phyloP scores from a whole-genome alignment of 192 early-diverging fungal genomes.

The Coemansia reversa region DNA sequence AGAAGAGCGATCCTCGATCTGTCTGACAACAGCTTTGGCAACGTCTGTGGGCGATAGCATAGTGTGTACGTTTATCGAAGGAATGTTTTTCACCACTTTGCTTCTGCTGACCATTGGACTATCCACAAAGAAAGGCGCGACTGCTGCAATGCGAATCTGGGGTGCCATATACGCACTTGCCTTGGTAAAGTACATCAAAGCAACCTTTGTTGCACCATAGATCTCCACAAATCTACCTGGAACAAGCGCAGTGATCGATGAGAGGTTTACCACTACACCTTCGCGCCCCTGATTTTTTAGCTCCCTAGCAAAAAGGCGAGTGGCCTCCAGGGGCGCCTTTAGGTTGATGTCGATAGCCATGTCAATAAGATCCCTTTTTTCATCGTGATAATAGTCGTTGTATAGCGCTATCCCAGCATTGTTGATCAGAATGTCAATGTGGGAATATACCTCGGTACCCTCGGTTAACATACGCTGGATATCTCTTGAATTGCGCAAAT shows the following conservation, averaged over 20 bases:
- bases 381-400: slow-evolving; percentile 46
- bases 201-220: slow-evolving; percentile 78
- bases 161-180: slow-evolving; percentile 45
- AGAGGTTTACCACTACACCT: slow-evolving; percentile 72
- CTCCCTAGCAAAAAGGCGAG: slow-evolving; percentile 62
- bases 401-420: slow-evolving; percentile 63
- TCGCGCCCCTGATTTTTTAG: slow-evolving; percentile 50
- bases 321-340: slow-evolving; percentile 71
- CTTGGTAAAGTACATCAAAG: slow-evolving; percentile 62
- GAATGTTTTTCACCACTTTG: slow-evolving; percentile 17
- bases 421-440: slow-evolving; percentile 61
- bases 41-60: slow-evolving; percentile 21
- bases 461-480: slow-evolving; percentile 36
- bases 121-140: slow-evolving; percentile 61
- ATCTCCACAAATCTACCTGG: slow-evolving; percentile 59
- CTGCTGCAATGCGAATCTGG: slow-evolving; percentile 60
- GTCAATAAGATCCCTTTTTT: slow-evolving; percentile 50
- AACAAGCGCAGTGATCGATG: slow-evolving; percentile 66
- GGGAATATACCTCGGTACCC: slow-evolving; percentile 53
- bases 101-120: slow-evolving; percentile 52
- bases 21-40: slow-evolving; percentile 29
- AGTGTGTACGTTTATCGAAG: slow-evolving; percentile 23
- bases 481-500: slow-evolving; percentile 8
- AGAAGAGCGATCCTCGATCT: slow-evolving; percentile 17
- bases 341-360: slow-evolving; percentile 68